Evolutionary conservation across 2,329 filamentous ascomycete species (phyloP).

Genomic region (Aplosporella prunicola): DNA sequence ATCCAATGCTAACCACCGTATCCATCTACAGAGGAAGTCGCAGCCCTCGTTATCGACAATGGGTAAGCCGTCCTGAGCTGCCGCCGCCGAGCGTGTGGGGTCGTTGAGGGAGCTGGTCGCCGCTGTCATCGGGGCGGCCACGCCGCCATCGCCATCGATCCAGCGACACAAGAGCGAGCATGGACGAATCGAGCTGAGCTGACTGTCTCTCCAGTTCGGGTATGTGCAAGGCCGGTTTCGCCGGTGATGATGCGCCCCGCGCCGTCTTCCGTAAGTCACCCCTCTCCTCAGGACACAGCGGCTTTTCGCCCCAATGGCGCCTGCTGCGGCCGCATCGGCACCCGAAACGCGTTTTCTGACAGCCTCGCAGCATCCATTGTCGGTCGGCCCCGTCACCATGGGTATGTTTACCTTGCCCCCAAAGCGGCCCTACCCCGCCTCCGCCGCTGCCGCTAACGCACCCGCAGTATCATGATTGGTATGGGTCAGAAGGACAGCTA

Average conservation of each 20-base stretch:
- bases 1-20: slow-evolving; percentile 25
- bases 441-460: slow-evolving; percentile 29
- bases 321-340: slow-evolving; percentile 12
- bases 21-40: slow-evolving; percentile 81
- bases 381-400: slow-evolving; percentile 98
- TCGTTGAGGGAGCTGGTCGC: slow-evolving; percentile 20
- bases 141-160: slow-evolving; percentile 8
- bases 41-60: slow-evolving; percentile 99
- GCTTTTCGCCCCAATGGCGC: slow-evolving; percentile 9
- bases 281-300: slow-evolving; percentile 16
- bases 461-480: slow-evolving; percentile 96
- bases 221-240: slow-evolving; percentile 99
- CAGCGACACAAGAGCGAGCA: background rate
- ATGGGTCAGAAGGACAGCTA: slow-evolving; percentile 99
- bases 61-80: slow-evolving; percentile 63
- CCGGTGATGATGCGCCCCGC: slow-evolving; percentile 99
- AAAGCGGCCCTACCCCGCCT: slow-evolving; percentile 15
- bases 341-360: slow-evolving; percentile 22
- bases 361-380: slow-evolving; percentile 78
- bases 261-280: slow-evolving; percentile 96
- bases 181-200: slow-evolving; percentile 19
- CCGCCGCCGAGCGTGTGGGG: slow-evolving; percentile 31
- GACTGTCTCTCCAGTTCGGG: slow-evolving; percentile 64
- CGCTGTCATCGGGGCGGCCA: slow-evolving; percentile 12
- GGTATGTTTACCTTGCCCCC: slow-evolving; percentile 51